Percentiles rank a stretch among this genome's conserved stretches.
Conservation (phyloP, 2,329 filamentous ascomycete genomes). For the Pseudocercospora crystallina region DNA sequence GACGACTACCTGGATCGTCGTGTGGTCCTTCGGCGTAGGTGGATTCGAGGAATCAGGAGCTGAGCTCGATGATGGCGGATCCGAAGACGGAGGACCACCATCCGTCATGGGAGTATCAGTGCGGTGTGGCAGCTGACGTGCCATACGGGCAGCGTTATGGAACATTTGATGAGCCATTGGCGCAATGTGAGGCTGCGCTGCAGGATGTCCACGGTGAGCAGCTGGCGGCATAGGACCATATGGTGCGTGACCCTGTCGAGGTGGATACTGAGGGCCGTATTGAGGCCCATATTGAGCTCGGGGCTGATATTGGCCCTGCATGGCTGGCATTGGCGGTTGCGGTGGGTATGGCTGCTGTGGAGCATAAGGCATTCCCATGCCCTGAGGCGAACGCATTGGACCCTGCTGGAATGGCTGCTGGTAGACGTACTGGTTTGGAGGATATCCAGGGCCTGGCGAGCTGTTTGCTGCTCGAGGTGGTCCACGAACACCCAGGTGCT, state of each 20-base stretch:
- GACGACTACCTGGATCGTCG: conserved; percentile 36
- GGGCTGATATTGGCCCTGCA: conserved; percentile 10
- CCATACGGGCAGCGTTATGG: conserved; percentile 36
- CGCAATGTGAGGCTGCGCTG: conserved; percentile 20
- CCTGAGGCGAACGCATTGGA: conserved; percentile 24
- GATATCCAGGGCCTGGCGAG: conserved; percentile 27
- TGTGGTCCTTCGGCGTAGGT: conserved; percentile 43
- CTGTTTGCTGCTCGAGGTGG: conserved; percentile 28
- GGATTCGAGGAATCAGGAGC: conserved; percentile 39
- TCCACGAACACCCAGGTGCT: conserved; percentile 28
- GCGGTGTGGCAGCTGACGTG: conserved; percentile 32
- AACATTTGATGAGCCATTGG: conserved; percentile 36
- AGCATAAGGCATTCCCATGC: conserved; percentile 21
- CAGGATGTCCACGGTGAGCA: conserved; percentile 26
- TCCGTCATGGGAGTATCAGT: conserved; percentile 39
- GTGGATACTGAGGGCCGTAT: conserved; percentile 22
- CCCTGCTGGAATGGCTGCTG: conserved; percentile 17
- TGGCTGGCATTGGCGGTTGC: conserved; percentile 23
- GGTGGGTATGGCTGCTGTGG: conserved; percentile 21
- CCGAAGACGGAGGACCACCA: conserved; percentile 44
- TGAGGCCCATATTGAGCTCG: conserved; percentile 12
- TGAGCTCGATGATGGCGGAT: conserved; percentile 42
- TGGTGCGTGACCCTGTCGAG: conserved; percentile 22
- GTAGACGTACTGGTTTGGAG: conserved; percentile 30
- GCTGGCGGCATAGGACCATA: conserved; percentile 23